phyloP scores from a whole-genome alignment of 371 early-diverging fungal genomes.

The Mucor ambiguus region DNA sequence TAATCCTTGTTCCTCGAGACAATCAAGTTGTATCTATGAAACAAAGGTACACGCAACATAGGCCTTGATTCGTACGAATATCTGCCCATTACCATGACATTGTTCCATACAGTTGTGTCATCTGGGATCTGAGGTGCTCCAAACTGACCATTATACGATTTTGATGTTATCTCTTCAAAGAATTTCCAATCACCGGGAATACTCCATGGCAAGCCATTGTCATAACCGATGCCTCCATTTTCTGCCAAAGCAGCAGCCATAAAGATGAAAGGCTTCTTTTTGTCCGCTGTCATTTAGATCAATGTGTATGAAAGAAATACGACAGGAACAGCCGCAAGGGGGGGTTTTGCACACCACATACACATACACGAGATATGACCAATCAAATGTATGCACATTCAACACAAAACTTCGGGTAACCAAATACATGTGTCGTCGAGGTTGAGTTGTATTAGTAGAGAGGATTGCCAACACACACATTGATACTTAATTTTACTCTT shows the following conservation, averaged over 20 bases:
- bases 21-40: slow-evolving; percentile 81
- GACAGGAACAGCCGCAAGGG: neutral
- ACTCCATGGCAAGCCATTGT: slow-evolving; percentile 82
- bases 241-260: slow-evolving; percentile 71
- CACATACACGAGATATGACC: neutral
- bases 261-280: slow-evolving; percentile 48
- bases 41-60: slow-evolving; percentile 70
- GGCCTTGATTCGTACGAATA: slow-evolving; percentile 90
- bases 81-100: slow-evolving; percentile 91
- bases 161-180: slow-evolving; percentile 73
- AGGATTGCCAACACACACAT: neutral
- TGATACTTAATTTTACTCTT: neutral
- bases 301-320: neutral
- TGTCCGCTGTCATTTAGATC: neutral
- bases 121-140: slow-evolving; percentile 8
- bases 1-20: slow-evolving; percentile 65
- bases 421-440: slow-evolving; percentile 4
- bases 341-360: neutral
- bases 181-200: slow-evolving; percentile 82
- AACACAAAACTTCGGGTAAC: neutral
- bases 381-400: slow-evolving; percentile 9
- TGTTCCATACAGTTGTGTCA: slow-evolving; percentile 30
- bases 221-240: slow-evolving; percentile 76
- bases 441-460: neutral
- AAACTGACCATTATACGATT: slow-evolving; percentile 22